Evolutionary conservation across 139 green algal species (phyloP).

Genomic region (Haematococcus sp.): DNA sequence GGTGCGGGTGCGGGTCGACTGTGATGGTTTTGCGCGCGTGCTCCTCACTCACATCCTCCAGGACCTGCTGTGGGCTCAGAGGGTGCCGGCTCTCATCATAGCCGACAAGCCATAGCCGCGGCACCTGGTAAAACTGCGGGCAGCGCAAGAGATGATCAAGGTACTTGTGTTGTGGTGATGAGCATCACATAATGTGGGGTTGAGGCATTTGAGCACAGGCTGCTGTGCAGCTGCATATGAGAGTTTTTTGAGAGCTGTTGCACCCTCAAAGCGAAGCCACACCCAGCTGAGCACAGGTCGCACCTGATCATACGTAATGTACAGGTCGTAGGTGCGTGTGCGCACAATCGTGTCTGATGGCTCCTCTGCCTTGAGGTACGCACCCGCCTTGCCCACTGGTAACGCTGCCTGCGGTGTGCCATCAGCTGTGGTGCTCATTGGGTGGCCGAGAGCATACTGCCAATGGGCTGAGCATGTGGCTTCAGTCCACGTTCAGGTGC

Average conservation of each 20-base stretch:
- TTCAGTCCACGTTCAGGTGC: too few relatives aligned
- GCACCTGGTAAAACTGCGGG: conserved; percentile 80
- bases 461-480: background rate
- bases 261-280: too few relatives aligned
- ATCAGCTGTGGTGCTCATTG: too few relatives aligned
- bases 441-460: background rate
- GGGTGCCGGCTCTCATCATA: conserved; percentile 71
- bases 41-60: conserved; percentile 83
- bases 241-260: too few relatives aligned
- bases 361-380: conserved; percentile 33
- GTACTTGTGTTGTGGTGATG: background rate
- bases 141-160: background rate
- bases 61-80: conserved; percentile 63
- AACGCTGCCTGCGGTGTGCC: conserved; percentile 28
- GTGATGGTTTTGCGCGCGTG: conserved; percentile 89
- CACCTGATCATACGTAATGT: conserved; percentile 90
- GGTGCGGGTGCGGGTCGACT: conserved; percentile 81
- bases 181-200: background rate
- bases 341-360: conserved; percentile 56
- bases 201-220: background rate
- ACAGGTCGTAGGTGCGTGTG: conserved; percentile 87
- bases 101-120: conserved; percentile 85
- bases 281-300: too few relatives aligned
- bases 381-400: background rate
- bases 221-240: too few relatives aligned